A percentile compares a stretch with the other conserved stretches of the same genome.
phyloP scores from a whole-genome alignment of 768 basidiomycete species.

The Hortiboletus campestris region DNA sequence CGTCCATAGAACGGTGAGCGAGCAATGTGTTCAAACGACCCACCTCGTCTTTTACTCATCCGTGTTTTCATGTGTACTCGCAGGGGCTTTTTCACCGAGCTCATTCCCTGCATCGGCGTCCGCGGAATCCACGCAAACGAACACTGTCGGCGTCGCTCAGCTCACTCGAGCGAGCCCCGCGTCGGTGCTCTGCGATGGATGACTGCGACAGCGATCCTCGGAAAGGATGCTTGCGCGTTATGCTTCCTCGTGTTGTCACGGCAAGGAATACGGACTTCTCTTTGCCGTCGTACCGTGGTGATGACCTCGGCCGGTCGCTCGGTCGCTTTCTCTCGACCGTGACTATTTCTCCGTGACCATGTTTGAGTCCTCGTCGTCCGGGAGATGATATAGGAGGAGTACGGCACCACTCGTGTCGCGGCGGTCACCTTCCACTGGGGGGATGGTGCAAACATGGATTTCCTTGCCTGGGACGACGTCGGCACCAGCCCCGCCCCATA shows the following conservation, averaged over 20 bases:
- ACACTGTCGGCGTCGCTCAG: slow-evolving; percentile 23
- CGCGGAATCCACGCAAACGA: slow-evolving; percentile 32
- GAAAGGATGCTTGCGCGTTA: slow-evolving; percentile 22
- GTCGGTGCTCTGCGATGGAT: slow-evolving; percentile 69
- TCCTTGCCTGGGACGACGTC: no score
- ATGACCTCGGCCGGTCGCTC: no score
- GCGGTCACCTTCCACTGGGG: no score
- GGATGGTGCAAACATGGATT: no score
- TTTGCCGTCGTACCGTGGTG: not conserved
- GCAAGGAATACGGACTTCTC: not conserved
- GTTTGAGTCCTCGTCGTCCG: no score
- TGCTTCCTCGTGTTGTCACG: slow-evolving; percentile 11
- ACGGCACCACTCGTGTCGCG: no score
- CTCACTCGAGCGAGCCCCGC: slow-evolving; percentile 25
- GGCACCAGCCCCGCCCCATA: no score
- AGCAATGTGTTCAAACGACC: slow-evolving; percentile 6
- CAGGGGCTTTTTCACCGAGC: slow-evolving; percentile 8
- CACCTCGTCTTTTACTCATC: slow-evolving; percentile 3
- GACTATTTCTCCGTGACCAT: no score
- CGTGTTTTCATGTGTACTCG: slow-evolving; percentile 1
- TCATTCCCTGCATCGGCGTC: slow-evolving; percentile 34
- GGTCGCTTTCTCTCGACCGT: no score
- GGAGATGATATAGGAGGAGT: no score
- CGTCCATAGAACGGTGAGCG: slow-evolving; percentile 12
- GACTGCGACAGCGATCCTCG: slow-evolving; percentile 64